A percentile compares a stretch with the other conserved stretches of the same genome.
Conservation (phyloP, 495 filamentous ascomycete species). For the Penicillium ucsense region DNA sequence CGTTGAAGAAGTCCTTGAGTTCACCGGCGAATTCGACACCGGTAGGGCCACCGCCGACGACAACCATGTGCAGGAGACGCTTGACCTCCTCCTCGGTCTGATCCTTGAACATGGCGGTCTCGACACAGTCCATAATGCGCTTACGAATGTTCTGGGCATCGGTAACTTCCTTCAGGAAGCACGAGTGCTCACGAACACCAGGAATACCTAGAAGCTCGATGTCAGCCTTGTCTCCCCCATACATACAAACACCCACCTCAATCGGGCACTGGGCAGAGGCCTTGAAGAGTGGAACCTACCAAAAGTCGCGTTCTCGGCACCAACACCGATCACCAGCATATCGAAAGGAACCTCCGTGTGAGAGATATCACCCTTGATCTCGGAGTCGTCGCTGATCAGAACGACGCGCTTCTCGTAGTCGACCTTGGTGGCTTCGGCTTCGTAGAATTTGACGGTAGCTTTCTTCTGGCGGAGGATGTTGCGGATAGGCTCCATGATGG, state of each 20-base stretch:
- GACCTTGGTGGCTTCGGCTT: conserved; percentile 95
- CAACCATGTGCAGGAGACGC: conserved; percentile 96
- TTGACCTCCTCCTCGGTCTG: conserved; percentile 83
- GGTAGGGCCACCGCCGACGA: conserved; percentile 94
- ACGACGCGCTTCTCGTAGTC: conserved; percentile 86
- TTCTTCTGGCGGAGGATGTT: conserved; percentile 92
- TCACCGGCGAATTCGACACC: conserved; percentile 98
- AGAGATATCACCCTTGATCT: conserved; percentile 74
- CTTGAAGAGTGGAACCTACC: conserved; percentile 38
- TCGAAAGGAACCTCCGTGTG: conserved; percentile 92
- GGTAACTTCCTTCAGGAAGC: conserved; percentile 95
- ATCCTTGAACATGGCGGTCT: conserved; percentile 97
- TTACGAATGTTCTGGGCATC: conserved; percentile 94
- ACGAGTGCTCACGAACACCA: conserved; percentile 88
- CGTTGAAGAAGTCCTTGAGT: conserved; percentile 96
- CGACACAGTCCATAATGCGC: conserved; percentile 98
- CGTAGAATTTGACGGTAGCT: conserved; percentile 87
- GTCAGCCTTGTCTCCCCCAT: not conserved
- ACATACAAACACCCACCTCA: too few species aligned
- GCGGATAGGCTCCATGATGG: conserved; percentile 97
- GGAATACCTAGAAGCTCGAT: conserved; percentile 53
- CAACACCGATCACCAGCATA: conserved; percentile 94
- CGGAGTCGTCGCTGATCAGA: conserved; percentile 81
- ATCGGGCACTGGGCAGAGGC: too few species aligned
- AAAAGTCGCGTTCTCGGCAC: conserved; percentile 97